Evolutionary conservation across 106 monocot genomes (phyloP), one percentile per base, ranked within the genome.

Genomic region (Vanilla planifolia): DNA sequence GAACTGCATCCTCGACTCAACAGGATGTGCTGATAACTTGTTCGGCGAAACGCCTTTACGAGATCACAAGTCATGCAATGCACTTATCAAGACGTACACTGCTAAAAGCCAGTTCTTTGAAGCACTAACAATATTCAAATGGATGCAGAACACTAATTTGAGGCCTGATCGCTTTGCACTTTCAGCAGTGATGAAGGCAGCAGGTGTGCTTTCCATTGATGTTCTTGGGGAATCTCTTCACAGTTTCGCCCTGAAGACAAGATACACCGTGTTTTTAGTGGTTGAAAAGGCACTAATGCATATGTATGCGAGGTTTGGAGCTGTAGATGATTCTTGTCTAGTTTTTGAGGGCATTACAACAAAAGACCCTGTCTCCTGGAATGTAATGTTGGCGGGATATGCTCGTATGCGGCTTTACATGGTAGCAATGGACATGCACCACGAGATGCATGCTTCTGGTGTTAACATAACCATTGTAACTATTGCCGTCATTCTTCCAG

Each of bases 211-310:
- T 37, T 37, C 9, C 6, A 5, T 32, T 43, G 21, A 47, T 0
- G 19, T 19, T 1, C 47, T 73, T 7, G 76, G 70, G 21, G 57
- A 25, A 21, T 56, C 85, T 17, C 40, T 85, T 35, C 90, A 90
- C 56, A 79, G 62, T 21, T 79, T 77, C 39, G 57, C 73, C 0
- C 30, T 70, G n/a, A 85, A 67, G 66, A 36, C 14, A 11, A 72
- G 67, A 1, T 67, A 51, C 34, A 11, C 33, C 20, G 15, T 17
- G 2, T 2, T 16, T 25, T 6, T 51, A 11, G 51, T 55, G 17
- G 74, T 77, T 3, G 47, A 62, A 15, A 90, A 90, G 71, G 68
- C 79, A 21, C 34, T 90, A 27, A 85, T 81, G 70, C 68, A 82
- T 53, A 69, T 74, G 76, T 82, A 90, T 52, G 61, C 73, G 33